Conservation (phyloP, 805 yeast species). For the Metschnikowia dekortorum region DNA sequence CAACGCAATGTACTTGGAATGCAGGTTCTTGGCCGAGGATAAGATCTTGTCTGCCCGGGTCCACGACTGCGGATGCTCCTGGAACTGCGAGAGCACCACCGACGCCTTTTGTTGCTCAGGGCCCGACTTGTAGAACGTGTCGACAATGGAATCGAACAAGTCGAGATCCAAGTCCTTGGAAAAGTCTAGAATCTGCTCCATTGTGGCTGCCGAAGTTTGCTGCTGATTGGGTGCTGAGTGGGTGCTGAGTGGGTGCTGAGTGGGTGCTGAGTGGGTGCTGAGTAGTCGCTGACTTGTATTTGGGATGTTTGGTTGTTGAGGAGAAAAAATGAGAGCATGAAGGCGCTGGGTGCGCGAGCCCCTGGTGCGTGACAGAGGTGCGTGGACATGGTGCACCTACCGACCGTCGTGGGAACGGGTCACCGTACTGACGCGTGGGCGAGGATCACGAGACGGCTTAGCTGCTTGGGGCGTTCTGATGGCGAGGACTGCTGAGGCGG, state of each 20-base stretch:
- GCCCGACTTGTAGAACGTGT: slow-evolving; percentile 70
- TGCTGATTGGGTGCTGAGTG: background rate
- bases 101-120: slow-evolving; percentile 71
- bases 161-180: slow-evolving; percentile 75
- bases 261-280: too few species aligned
- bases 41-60: slow-evolving; percentile 85
- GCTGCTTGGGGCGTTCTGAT: too few species aligned
- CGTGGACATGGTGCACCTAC: background rate
- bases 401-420: background rate
- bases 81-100: slow-evolving; percentile 69
- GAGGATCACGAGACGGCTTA: background rate
- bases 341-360: background rate
- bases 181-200: slow-evolving; percentile 90
- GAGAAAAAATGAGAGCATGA: slow-evolving; percentile 4
- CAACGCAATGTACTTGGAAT: slow-evolving; percentile 88
- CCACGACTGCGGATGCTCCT: slow-evolving; percentile 96
- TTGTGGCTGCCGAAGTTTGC: slow-evolving; percentile 22
- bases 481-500: too few species aligned
- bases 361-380: background rate
- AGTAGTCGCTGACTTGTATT: background rate
- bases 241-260: too few species aligned
- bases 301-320: slow-evolving; percentile 2
- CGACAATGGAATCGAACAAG: slow-evolving; percentile 79
- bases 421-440: background rate
- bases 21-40: slow-evolving; percentile 72